Conservation (phyloP, 495 filamentous ascomycete species). For the Xylaria curta region DNA sequence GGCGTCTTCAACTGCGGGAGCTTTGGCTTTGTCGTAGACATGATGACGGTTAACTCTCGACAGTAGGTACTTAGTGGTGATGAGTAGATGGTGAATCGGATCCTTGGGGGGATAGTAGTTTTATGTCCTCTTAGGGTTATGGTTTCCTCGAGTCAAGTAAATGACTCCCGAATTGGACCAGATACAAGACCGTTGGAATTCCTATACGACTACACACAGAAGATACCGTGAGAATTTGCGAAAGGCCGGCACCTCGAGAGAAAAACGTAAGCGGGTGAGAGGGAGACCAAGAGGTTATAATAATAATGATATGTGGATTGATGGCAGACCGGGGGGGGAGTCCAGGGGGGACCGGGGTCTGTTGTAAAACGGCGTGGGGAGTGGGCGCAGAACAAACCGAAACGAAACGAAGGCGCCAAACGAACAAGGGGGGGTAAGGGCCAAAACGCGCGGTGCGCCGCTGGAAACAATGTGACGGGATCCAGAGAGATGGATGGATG, state of each 20-base stretch:
- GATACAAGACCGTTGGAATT: constrained; percentile 25
- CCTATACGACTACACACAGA: constrained; percentile 46
- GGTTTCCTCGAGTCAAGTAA: constrained; percentile 46
- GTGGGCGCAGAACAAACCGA: constrained; percentile 26
- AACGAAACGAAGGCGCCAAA: constrained; percentile 29
- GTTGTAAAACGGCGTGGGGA: constrained; percentile 29
- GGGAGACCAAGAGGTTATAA: constrained; percentile 31
- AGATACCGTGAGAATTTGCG: constrained; percentile 47
- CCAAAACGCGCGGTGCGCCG: constrained; percentile 29
- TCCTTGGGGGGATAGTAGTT: neutral
- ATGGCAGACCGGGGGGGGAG: constrained; percentile 27
- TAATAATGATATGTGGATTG: constrained; percentile 21
- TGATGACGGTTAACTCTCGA: constrained; percentile 47
- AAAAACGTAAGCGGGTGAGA: constrained; percentile 36
- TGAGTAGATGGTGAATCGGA: constrained; percentile 29
- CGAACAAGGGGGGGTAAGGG: constrained; percentile 28
- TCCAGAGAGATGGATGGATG: constrained; percentile 31
- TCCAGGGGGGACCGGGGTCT: constrained; percentile 33
- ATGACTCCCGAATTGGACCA: constrained; percentile 44
- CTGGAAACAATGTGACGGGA: constrained; percentile 31
- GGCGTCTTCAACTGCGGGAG: constrained; percentile 80
- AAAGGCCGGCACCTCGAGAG: constrained; percentile 43
- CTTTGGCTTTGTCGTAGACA: constrained; percentile 65
- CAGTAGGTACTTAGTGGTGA: constrained; percentile 20
- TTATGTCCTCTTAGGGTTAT: constrained; percentile 15